Evolutionary conservation across 2,329 filamentous ascomycete species (phyloP).

Genomic region (Penicillium sp.): DNA sequence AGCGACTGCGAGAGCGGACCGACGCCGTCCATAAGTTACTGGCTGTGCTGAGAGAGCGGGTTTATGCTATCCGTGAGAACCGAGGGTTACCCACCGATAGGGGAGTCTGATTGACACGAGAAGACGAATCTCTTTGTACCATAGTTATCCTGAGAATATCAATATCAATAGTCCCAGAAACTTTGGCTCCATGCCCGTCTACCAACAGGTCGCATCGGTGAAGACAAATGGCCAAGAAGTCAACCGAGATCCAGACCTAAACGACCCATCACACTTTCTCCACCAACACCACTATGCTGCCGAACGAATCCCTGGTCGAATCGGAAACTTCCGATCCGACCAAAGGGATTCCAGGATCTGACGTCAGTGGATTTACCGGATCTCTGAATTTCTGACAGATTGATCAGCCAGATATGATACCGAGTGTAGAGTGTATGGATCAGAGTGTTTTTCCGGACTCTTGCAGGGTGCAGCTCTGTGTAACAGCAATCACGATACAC

Average conservation of each 20-base stretch:
- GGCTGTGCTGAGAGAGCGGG: constrained; percentile 12
- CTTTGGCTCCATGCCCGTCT: not conserved
- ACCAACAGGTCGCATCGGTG: too few relatives aligned
- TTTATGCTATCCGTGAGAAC: constrained; percentile 2
- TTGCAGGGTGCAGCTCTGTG: not conserved
- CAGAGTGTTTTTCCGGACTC: not conserved
- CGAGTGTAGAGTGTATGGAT: not conserved
- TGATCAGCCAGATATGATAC: not conserved
- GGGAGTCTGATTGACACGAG: not conserved
- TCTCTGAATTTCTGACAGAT: not conserved
- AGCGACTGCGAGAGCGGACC: constrained; percentile 12
- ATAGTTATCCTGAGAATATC: not conserved
- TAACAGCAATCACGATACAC: not conserved
- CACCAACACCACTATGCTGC: not conserved
- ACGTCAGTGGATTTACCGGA: not conserved
- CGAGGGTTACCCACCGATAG: not conserved
- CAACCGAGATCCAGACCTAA: not conserved
- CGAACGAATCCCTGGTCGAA: not conserved
- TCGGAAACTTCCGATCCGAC: not conserved
- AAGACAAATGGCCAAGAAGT: not conserved
- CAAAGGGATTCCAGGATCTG: not conserved
- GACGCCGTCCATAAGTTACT: constrained; percentile 15
- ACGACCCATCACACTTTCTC: not conserved
- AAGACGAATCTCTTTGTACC: not conserved
- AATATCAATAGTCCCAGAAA: not conserved